Conservation (phyloP, 2,329 filamentous ascomycete species). For the Diaporthe nobilis region DNA sequence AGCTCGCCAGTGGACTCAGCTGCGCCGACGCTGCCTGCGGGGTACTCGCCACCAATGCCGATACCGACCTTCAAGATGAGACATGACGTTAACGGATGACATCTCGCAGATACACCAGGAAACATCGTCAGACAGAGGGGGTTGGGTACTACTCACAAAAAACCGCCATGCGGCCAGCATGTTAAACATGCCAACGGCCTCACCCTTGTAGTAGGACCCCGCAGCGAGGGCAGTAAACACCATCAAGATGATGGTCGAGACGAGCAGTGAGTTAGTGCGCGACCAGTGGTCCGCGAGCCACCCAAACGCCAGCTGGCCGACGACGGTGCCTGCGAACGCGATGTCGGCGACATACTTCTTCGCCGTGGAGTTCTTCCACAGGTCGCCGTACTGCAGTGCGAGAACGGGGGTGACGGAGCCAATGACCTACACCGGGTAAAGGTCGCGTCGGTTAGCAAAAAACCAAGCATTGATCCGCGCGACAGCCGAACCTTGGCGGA, state of each 20-base stretch:
- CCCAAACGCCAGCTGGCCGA: slow-evolving; percentile 86
- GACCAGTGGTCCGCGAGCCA: slow-evolving; percentile 88
- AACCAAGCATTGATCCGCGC: background rate
- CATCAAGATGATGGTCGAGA: slow-evolving; percentile 87
- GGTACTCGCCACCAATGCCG: slow-evolving; percentile 86
- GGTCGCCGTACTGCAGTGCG: slow-evolving; percentile 73
- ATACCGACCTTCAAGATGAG: slow-evolving; percentile 65
- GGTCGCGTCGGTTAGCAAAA: background rate
- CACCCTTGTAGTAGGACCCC: slow-evolving; percentile 80
- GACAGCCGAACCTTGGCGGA: slow-evolving; percentile 25
- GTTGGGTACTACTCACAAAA: slow-evolving; percentile 66
- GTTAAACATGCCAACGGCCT: slow-evolving; percentile 32
- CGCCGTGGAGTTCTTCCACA: slow-evolving; percentile 79
- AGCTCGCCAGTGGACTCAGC: slow-evolving; percentile 89
- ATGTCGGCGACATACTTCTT: slow-evolving; percentile 79
- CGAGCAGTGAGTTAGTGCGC: slow-evolving; percentile 83
- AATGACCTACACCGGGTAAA: slow-evolving; percentile 73
- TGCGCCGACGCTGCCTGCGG: slow-evolving; percentile 85
- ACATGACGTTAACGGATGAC: slow-evolving; percentile 13
- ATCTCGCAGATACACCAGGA: background rate
- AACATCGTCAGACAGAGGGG: background rate
- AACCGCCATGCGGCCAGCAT: slow-evolving; percentile 84
- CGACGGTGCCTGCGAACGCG: slow-evolving; percentile 87
- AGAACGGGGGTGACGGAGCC: slow-evolving; percentile 89
- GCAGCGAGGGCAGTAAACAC: slow-evolving; percentile 86